A percentile compares a stretch with the other conserved stretches of the same genome.
Evolutionary conservation across 331 rosid species (phyloP).

Genomic region (Acacia pycnantha): DNA sequence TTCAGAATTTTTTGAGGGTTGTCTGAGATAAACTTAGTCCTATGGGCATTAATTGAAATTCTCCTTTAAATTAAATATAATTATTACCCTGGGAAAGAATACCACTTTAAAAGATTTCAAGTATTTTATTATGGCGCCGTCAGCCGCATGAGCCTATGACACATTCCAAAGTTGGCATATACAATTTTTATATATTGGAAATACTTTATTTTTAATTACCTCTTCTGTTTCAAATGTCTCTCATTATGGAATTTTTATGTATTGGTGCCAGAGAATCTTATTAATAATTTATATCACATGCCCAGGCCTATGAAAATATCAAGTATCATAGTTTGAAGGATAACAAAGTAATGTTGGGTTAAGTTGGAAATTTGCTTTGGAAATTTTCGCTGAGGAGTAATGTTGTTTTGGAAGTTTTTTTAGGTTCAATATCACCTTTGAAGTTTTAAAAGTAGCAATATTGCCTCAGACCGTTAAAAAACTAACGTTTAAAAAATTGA

Average conservation of each 20-base stretch:
- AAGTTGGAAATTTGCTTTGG: too few relatives aligned
- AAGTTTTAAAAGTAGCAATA: too few relatives aligned
- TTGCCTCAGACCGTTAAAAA: too few relatives aligned
- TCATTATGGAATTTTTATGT: neutral
- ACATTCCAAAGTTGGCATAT: slow-evolving; percentile 33
- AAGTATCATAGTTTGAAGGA: neutral
- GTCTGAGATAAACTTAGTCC: too few relatives aligned
- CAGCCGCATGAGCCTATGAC: slow-evolving; percentile 49
- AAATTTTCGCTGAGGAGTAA: too few relatives aligned
- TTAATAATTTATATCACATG: too few relatives aligned
- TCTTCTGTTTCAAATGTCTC: neutral
- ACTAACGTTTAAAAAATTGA: too few relatives aligned
- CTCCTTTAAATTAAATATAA: too few relatives aligned
- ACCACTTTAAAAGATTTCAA: slow-evolving; percentile 6
- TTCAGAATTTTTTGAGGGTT: too few relatives aligned
- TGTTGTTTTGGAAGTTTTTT: too few relatives aligned
- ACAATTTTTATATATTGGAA: neutral
- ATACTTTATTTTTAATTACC: neutral
- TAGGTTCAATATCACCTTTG: too few relatives aligned
- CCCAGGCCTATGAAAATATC: neutral
- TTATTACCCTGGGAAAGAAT: neutral
- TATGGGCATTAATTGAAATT: too few relatives aligned
- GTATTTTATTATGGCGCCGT: slow-evolving; percentile 39
- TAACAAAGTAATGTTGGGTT: neutral
- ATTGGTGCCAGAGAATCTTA: neutral